These are phyloP conservation scores for Trypanosoma conorhini DNA, from an alignment of 208 protist species.

Conservation along the genomic window DNA sequence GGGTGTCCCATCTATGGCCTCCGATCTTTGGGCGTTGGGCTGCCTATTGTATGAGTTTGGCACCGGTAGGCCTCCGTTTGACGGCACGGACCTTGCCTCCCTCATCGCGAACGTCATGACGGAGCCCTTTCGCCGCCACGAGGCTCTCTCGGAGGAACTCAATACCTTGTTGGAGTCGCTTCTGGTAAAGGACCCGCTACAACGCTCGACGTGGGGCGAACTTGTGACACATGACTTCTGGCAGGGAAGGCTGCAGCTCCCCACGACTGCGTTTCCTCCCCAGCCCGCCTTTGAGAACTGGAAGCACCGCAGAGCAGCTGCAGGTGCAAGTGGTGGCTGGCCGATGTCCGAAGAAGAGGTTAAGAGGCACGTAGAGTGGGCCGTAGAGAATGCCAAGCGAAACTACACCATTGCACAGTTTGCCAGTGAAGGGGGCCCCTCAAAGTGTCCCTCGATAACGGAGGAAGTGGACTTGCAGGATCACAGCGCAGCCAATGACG, in stretches of 20 bases:
- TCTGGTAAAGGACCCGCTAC: constrained; percentile 82
- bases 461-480: constrained; percentile 27
- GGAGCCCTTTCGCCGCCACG: constrained; percentile 31
- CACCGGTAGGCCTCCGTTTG: constrained; percentile 93
- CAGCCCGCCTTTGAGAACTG: constrained; percentile 64
- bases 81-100: constrained; percentile 84
- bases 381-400: constrained; percentile 26
- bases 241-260: constrained; percentile 48
- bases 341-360: constrained; percentile 7
- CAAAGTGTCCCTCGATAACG: constrained; percentile 2
- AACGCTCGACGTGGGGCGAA: constrained; percentile 78
- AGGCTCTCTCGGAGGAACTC: constrained; percentile 49
- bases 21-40: constrained; percentile 95
- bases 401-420: constrained; percentile 31
- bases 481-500: not conserved
- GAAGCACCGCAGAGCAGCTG: not conserved
- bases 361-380: constrained; percentile 23
- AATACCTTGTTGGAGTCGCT: constrained; percentile 66
- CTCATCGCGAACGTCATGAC: constrained; percentile 93
- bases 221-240: constrained; percentile 81
- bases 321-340: not conserved
- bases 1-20: constrained; percentile 80
- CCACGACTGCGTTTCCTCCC: constrained; percentile 34
- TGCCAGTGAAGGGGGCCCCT: constrained; percentile 6
- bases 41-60: constrained; percentile 94